Evolutionary conservation across 176 grass and related monocot genomes (phyloP).

Genomic region (Eragrostis nindensis): DNA sequence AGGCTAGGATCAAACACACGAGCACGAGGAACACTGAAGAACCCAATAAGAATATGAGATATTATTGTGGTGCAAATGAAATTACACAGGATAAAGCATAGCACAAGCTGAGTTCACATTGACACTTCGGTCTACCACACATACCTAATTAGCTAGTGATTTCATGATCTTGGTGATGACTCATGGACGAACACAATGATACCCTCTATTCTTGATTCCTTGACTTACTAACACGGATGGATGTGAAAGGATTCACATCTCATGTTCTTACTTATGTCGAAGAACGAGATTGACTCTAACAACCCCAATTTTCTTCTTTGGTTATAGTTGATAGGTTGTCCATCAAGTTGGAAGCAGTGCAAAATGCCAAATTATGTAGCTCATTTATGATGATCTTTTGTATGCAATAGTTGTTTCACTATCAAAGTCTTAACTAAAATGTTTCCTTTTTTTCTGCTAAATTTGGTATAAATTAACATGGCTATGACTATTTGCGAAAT

Average conservation of each 20-base stretch:
- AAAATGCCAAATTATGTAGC: not conserved
- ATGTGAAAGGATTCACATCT: not conserved
- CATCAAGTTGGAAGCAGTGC: not conserved
- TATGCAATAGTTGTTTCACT: slow-evolving; percentile 3
- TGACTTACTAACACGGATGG: not conserved
- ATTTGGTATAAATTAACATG: too few relatives aligned
- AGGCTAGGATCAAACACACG: not conserved
- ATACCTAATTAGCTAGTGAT: not conserved
- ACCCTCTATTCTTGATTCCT: not conserved
- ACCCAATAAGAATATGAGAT: not conserved
- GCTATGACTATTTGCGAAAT: not conserved
- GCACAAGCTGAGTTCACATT: not conserved
- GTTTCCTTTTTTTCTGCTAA: not conserved
- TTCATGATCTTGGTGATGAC: not conserved
- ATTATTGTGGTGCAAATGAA: not conserved
- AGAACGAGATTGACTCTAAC: not conserved
- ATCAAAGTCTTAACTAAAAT: not conserved
- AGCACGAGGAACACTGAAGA: not conserved
- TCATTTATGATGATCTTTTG: not conserved
- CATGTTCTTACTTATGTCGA: not conserved
- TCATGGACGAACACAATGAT: not conserved
- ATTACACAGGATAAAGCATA: not conserved
- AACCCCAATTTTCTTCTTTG: too few relatives aligned
- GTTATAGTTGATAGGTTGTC: too few relatives aligned
- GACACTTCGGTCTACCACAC: not conserved